These are phyloP conservation scores for Kazachstania taianensis DNA, from an alignment of 805 yeast species.

Conservation along the genomic window DNA sequence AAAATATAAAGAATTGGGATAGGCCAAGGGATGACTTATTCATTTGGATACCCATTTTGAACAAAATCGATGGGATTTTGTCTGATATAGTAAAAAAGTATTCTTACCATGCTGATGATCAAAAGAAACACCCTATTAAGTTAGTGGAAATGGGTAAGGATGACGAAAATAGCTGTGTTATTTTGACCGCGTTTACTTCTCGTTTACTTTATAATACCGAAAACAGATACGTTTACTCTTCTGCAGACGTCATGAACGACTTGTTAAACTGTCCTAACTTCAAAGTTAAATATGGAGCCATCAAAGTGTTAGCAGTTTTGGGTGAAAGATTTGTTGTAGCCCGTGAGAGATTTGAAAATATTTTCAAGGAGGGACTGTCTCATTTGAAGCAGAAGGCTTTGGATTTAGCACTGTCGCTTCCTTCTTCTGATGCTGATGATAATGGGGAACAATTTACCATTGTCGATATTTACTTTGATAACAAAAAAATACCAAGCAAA, in stretches of 20 bases:
- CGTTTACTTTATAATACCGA: conserved; percentile 59
- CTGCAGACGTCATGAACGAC: conserved; percentile 48
- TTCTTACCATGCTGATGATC: conserved; percentile 20
- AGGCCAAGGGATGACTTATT: conserved; percentile 58
- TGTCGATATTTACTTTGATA: conserved; percentile 37
- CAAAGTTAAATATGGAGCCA: conserved; percentile 46
- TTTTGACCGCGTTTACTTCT: conserved; percentile 52
- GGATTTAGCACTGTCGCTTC: conserved; percentile 44
- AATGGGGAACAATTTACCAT: conserved; percentile 35
- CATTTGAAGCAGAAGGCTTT: conserved; percentile 37
- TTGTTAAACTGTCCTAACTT: conserved; percentile 52
- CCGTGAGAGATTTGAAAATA: conserved; percentile 23
- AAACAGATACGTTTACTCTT: conserved; percentile 57
- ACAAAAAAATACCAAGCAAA: conserved; percentile 39
- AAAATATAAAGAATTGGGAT: conserved; percentile 40
- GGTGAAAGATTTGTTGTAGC: conserved; percentile 48
- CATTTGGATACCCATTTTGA: conserved; percentile 69
- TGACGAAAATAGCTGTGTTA: conserved; percentile 40
- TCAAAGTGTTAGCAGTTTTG: conserved; percentile 49
- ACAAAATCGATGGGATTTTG: conserved; percentile 61
- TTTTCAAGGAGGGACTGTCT: conserved; percentile 17
- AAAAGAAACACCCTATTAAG: conserved; percentile 37
- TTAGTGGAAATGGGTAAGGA: conserved; percentile 35
- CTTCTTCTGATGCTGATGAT: conserved; percentile 36
- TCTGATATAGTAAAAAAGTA: conserved; percentile 47